phyloP scores from a whole-genome alignment of 371 early-diverging fungal species.

The Apophysomyces trapeziformis region DNA sequence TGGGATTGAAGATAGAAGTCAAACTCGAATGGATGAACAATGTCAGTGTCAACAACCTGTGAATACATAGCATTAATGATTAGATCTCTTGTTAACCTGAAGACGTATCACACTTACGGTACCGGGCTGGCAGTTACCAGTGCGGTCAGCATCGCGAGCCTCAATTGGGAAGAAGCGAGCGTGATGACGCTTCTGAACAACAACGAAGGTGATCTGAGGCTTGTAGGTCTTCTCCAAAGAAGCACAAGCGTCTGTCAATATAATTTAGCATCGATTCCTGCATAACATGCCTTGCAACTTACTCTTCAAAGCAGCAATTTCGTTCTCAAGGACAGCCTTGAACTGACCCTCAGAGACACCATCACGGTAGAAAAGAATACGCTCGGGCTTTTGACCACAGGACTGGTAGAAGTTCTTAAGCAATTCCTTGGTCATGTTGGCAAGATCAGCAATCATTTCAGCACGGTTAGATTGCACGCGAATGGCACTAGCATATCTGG shows the following conservation, averaged over 20 bases:
- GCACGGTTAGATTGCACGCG: conserved; percentile 82
- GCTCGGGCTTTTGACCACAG: conserved; percentile 79
- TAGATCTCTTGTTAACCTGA: not conserved
- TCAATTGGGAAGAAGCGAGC: conserved; percentile 89
- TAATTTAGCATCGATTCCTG: not conserved
- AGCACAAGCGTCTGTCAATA: conserved; percentile 65
- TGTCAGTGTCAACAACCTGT: conserved; percentile 76
- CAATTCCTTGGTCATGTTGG: conserved; percentile 82
- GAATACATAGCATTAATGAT: not conserved
- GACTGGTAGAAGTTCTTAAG: conserved; percentile 80
- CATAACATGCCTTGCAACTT: not conserved
- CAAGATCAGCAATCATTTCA: conserved; percentile 89
- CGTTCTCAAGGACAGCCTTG: conserved; percentile 73
- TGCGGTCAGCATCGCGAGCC: conserved; percentile 51
- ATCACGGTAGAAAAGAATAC: conserved; percentile 95
- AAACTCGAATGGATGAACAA: conserved; percentile 83
- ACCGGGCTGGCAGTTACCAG: conserved; percentile 73
- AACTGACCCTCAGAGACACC: conserved; percentile 95
- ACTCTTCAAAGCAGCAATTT: conserved; percentile 76
- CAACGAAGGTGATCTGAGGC: conserved; percentile 89
- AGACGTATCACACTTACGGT: conserved; percentile 46
- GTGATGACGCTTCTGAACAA: conserved; percentile 97
- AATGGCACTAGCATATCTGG: conserved; percentile 84
- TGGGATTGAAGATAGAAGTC: conserved; percentile 93
- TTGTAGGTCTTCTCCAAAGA: conserved; percentile 70